Evolutionary conservation across 2,329 filamentous ascomycete species (phyloP).

Genomic region (Blastomyces parvus): DNA sequence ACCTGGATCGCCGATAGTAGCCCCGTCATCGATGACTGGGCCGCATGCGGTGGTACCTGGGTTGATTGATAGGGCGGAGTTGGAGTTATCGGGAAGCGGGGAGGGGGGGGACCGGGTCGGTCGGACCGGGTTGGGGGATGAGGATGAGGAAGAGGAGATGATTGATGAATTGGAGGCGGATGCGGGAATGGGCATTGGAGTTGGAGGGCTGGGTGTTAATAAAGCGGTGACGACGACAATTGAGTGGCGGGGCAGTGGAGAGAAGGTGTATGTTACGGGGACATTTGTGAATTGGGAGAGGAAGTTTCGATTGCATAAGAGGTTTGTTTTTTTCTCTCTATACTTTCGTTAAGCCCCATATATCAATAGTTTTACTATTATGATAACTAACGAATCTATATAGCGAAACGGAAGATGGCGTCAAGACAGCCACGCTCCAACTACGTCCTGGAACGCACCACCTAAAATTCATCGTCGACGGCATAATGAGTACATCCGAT

Average conservation of each 20-base stretch:
- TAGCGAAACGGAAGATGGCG: conserved; percentile 41
- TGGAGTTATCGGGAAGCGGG: conserved; percentile 20
- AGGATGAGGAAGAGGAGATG: conserved; percentile 60
- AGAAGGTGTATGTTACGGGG: conserved; percentile 91
- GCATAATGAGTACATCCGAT: conserved; percentile 80
- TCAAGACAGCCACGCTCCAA: conserved; percentile 67
- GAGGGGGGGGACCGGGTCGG: conserved; percentile 35
- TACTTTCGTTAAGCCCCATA: not conserved
- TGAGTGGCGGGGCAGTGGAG: conserved; percentile 73
- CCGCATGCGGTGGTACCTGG: conserved; percentile 35
- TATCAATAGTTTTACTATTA: not conserved
- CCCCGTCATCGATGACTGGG: conserved; percentile 42
- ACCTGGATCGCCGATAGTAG: conserved; percentile 80
- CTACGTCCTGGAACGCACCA: conserved; percentile 92
- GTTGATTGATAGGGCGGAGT: conserved; percentile 23
- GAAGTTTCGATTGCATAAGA: conserved; percentile 76
- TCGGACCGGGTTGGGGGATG: conserved; percentile 38
- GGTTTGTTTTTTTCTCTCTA: conserved; percentile 50
- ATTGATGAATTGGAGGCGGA: conserved; percentile 26
- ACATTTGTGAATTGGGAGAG: conserved; percentile 97
- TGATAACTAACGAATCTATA: conserved; percentile 5
- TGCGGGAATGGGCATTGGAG: conserved; percentile 23
- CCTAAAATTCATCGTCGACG: conserved; percentile 90
- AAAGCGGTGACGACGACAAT: conserved; percentile 75
- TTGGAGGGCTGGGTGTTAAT: conserved; percentile 54